Conservation (phyloP, 2,329 filamentous ascomycete species). For the Calonectria naviculata region DNA sequence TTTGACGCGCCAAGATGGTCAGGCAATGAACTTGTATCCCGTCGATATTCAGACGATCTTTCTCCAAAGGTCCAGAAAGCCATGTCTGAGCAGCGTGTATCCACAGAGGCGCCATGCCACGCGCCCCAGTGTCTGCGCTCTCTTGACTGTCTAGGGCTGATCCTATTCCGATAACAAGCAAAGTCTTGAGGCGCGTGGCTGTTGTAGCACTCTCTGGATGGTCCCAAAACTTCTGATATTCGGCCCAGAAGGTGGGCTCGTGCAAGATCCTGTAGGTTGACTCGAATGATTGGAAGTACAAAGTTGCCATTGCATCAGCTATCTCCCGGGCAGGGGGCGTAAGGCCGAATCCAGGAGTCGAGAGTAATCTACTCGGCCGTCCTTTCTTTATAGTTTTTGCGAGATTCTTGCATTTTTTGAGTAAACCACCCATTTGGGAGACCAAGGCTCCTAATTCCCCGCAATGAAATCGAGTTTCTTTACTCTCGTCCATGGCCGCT, state of each 20-base stretch:
- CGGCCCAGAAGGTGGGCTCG: conserved; percentile 60
- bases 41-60: conserved; percentile 39
- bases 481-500: background rate
- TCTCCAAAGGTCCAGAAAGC: conserved; percentile 54
- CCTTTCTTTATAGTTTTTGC: conserved; percentile 1
- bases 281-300: conserved; percentile 64
- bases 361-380: conserved; percentile 1
- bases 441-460: background rate
- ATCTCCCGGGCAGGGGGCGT: conserved; percentile 43
- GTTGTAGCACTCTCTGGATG: conserved; percentile 36
- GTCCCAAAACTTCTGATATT: conserved; percentile 61
- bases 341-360: background rate
- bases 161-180: conserved; percentile 54
- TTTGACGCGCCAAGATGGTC: conserved; percentile 50
- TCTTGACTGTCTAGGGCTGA: conserved; percentile 45
- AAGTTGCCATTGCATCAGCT: conserved; percentile 52
- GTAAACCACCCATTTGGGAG: background rate
- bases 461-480: background rate
- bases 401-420: conserved; percentile 1
- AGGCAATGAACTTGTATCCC: conserved; percentile 55
- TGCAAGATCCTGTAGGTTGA: conserved; percentile 64
- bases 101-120: conserved; percentile 47
- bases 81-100: conserved; percentile 54
- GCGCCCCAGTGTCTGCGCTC: conserved; percentile 37
- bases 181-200: conserved; percentile 47